Conservation (phyloP, 1,139 yeast species). For the Pichia cactophila region DNA sequence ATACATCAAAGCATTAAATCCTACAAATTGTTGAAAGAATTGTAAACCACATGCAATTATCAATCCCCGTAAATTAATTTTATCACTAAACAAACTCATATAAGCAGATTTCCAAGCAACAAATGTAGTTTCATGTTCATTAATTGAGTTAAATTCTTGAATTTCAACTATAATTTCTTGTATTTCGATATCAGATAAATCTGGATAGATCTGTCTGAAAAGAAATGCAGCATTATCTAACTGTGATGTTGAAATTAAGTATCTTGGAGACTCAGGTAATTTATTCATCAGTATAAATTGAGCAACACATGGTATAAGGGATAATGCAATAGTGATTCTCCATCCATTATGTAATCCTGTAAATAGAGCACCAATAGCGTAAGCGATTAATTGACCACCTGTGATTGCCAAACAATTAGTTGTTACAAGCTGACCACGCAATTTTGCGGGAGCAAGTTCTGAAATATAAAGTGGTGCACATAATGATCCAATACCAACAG, state of each 20-base stretch:
- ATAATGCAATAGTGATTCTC: constrained; percentile 47
- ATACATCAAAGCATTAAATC: constrained; percentile 55
- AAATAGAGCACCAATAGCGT: constrained; percentile 46
- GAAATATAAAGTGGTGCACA: constrained; percentile 51
- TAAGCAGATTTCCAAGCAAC: constrained; percentile 36
- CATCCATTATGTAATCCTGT: constrained; percentile 41
- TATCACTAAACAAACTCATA: constrained; percentile 36
- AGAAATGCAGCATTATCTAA: constrained; percentile 38
- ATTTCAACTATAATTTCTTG: neutral
- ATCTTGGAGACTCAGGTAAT: constrained; percentile 56
- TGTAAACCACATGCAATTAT: constrained; percentile 53
- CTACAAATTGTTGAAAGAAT: constrained; percentile 54
- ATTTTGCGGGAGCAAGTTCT: constrained; percentile 49
- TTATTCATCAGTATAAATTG: constrained; percentile 43
- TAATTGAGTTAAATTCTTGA: neutral
- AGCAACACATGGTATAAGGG: constrained; percentile 45
- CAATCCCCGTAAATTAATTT: constrained; percentile 47
- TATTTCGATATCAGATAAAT: constrained; percentile 13
- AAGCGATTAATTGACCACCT: constrained; percentile 53
- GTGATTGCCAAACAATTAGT: constrained; percentile 51
- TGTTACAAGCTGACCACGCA: constrained; percentile 48
- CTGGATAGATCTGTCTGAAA: constrained; percentile 35
- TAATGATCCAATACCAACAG: constrained; percentile 52
- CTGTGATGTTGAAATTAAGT: constrained; percentile 40
- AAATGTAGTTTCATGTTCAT: constrained; percentile 1